Percentiles rank a stretch among this genome's conserved stretches.
phyloP scores from a whole-genome alignment of 192 early-diverging fungal species.

The Borealophlyctis nickersoniae region DNA sequence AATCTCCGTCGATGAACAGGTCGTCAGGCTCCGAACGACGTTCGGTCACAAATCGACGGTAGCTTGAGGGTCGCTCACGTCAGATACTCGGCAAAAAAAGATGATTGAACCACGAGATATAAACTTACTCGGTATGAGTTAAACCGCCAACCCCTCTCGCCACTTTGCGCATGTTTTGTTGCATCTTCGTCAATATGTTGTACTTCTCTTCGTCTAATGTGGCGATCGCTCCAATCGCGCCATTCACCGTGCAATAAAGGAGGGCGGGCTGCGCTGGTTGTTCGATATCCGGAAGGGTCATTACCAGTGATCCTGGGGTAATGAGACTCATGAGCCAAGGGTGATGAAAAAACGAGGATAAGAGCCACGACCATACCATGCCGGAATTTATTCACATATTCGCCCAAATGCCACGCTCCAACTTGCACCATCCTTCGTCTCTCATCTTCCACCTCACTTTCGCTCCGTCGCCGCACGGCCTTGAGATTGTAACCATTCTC shows the following conservation, averaged over 20 bases:
- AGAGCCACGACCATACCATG: conserved; percentile 52
- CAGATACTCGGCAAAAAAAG: background rate
- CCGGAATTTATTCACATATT: conserved; percentile 74
- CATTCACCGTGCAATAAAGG: conserved; percentile 75
- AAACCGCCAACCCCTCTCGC: conserved; percentile 58
- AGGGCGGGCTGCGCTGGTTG: conserved; percentile 49
- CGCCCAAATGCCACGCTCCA: conserved; percentile 77
- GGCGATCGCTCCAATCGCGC: conserved; percentile 75
- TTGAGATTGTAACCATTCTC: conserved; percentile 63
- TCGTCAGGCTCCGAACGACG: conserved; percentile 38
- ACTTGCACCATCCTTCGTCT: conserved; percentile 49
- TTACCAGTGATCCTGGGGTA: conserved; percentile 71
- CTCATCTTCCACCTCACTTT: conserved; percentile 51
- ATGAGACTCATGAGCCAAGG: background rate
- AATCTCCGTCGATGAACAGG: conserved; percentile 84
- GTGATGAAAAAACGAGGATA: background rate
- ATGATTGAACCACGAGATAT: background rate
- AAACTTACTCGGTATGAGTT: conserved; percentile 54
- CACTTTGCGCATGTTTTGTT: conserved; percentile 60
- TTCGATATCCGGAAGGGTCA: conserved; percentile 62
- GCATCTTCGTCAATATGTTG: conserved; percentile 56
- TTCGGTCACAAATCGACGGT: conserved; percentile 64
- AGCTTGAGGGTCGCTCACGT: conserved; percentile 22
- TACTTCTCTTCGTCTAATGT: conserved; percentile 59
- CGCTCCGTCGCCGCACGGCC: conserved; percentile 49